Evolutionary conservation across 176 grass and related monocot species (phyloP), one percentile per base, ranked within the genome.

Genomic region (Phoenix dactylifera): DNA sequence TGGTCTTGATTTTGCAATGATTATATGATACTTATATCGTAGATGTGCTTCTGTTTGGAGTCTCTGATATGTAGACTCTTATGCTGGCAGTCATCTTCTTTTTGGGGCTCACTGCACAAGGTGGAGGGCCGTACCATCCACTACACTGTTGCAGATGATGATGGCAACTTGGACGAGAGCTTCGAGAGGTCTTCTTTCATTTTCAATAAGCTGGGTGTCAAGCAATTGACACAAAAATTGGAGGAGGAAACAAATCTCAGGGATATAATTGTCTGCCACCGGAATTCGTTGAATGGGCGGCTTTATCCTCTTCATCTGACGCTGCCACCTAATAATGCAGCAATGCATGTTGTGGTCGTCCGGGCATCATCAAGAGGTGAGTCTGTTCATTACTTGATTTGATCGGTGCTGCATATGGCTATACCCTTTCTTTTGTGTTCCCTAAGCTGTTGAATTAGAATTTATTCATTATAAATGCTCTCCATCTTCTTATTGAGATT

Each of bases 81-180:
- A 4, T 20, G 28, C 23, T 15, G 25, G 49, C 58, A 72, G 70
- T 44, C 70, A 3, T 24, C 16, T 63, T 63, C 70, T 54, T 72
- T 49, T 52, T 63, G 59, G 17, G 49, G 23, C n/a, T 49, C 58
- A 44, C 16, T 63, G 12, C 70, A 23, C 14, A 63, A n/a, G 26
- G 70, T 72, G 25, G 50, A 54, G 15, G 70, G 70, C 20, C 59
- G 70, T 10, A 72, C 58, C 10, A 59, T 72, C 18, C 54, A 54
- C 58, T 72, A 55, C 50, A 52, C 26, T 54, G 24, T 72, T 18
- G 70, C 59, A 4, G 50, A 63, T 22, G 70, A 63, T 39, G 19
- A 59, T 72, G 70, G 59, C 26, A 39, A 30, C 23, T 26, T 39
- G 17, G 50, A 72, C 17, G 70, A 63, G n/a, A 29, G 24, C 26